phyloP scores from a whole-genome alignment of 495 filamentous ascomycete genomes.

The Hypoxylon perforatum region DNA sequence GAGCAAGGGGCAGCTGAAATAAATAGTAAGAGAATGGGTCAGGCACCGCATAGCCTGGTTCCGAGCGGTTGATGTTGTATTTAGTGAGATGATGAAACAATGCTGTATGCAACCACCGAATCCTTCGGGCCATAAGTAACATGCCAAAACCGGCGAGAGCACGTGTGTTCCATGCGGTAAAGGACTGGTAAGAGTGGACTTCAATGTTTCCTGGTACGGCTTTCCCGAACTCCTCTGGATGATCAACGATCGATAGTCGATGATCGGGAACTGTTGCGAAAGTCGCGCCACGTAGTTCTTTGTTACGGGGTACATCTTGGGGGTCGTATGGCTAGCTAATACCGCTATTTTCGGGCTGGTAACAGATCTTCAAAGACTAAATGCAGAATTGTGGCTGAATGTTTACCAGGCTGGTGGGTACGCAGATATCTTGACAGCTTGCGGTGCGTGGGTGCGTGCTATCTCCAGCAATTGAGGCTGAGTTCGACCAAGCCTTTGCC shows the following conservation, averaged over 20 bases:
- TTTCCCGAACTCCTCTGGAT: too few relatives aligned
- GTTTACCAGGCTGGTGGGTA: neutral
- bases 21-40: constrained; percentile 7
- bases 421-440: neutral
- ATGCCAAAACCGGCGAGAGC: constrained; percentile 22
- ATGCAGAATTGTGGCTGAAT: neutral
- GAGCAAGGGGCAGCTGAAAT: constrained; percentile 24
- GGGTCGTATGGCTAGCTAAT: too few relatives aligned
- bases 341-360: too few relatives aligned
- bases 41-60: constrained; percentile 6
- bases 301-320: too few relatives aligned
- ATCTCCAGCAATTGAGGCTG: constrained; percentile 29
- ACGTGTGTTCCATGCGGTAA: constrained; percentile 29
- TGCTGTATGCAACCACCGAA: constrained; percentile 31
- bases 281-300: neutral
- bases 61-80: constrained; percentile 26
- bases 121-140: constrained; percentile 30
- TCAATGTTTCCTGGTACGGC: too few relatives aligned
- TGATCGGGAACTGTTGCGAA: neutral
- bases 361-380: too few relatives aligned
- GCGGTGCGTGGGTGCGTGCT: neutral
- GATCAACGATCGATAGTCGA: neutral
- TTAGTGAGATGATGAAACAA: constrained; percentile 36
- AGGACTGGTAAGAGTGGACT: constrained; percentile 8
- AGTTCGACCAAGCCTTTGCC: constrained; percentile 33